These are phyloP conservation scores for Neurospora africana DNA, from an alignment of 495 filamentous ascomycete genomes.

Conservation along the genomic window DNA sequence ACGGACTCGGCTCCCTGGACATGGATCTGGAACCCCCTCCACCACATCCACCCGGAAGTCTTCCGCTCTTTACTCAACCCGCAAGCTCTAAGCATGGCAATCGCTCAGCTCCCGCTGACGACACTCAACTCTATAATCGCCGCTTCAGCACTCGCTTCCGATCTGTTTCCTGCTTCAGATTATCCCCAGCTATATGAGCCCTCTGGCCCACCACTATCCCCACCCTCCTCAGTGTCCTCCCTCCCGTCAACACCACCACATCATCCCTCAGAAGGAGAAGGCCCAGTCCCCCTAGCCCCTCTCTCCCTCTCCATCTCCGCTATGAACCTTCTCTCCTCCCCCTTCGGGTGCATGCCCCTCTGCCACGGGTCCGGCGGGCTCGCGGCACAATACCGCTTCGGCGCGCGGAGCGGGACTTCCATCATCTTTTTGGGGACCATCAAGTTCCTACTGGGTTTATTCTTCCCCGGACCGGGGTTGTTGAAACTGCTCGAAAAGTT, in stretches of 20 bases:
- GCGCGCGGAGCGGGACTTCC: constrained; percentile 74
- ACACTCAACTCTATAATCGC: constrained; percentile 86
- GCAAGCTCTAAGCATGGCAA: constrained; percentile 42
- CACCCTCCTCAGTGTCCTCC: too few relatives aligned
- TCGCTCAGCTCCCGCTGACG: constrained; percentile 84
- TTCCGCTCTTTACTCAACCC: constrained; percentile 46
- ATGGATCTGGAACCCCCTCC: constrained; percentile 1
- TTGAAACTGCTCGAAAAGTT: constrained; percentile 57
- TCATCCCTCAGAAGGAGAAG: constrained; percentile 5
- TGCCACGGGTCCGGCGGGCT: constrained; percentile 90
- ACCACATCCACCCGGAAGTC: constrained; percentile 32
- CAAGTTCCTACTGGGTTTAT: constrained; percentile 65
- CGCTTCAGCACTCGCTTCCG: constrained; percentile 59
- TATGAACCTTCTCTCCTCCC: constrained; percentile 79
- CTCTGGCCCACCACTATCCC: not conserved
- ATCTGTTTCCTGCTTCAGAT: constrained; percentile 53
- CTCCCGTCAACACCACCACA: too few relatives aligned
- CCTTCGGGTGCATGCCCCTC: constrained; percentile 92
- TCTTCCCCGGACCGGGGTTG: constrained; percentile 56
- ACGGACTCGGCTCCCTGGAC: not conserved
- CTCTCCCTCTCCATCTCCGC: constrained; percentile 68
- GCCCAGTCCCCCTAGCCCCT: constrained; percentile 50
- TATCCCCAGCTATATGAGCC: not conserved
- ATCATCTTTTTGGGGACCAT: constrained; percentile 62
- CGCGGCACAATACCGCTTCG: constrained; percentile 82